Evolutionary conservation across 2,329 filamentous ascomycete genomes (phyloP), one percentile per base, ranked within the genome.

Genomic region (Cordyceps cicadae): DNA sequence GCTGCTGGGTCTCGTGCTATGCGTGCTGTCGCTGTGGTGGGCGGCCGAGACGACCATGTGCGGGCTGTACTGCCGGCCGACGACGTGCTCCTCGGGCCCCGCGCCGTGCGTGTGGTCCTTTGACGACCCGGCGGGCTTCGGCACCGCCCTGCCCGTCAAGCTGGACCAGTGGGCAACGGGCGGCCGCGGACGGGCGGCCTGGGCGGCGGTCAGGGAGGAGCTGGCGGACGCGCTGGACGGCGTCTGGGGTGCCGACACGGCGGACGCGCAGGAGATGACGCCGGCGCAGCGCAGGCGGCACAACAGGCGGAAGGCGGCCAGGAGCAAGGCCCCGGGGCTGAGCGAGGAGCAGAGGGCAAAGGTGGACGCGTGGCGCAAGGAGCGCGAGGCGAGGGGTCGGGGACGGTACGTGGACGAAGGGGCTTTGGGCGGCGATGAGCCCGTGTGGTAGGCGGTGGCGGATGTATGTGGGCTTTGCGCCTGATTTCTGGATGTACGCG

Each of bases 111-210:
- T 78, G 41, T 86, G 81, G 81, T 80, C 79, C 32, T 76, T 77
- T 12, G 76, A 81, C 51, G 84, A 86, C 67, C 84, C 84, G 0
- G 78, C 78, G 29, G 17, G n/a, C 17, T 87, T 84, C 70, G 84
- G 83, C n/a, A 76, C 75, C 45, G 81, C 83, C 1, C 75, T 87
- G 51, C 84, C 84, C 3, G 79, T 84, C 61, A 87, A 86, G 72
- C 67, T 87, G 14, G 84, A 87, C 67, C 78, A 86, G 65, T 87
- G 83, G 83, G 68, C 75, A 9, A 82, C 81, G 0, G 79, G 80
- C 17, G 83, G 83, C 1, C 71, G 70, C 39, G 80, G 80, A 5
- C 78, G 80, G 43, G 66, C 64, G 1, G 49, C 77, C 3, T 69
- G 71, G 15, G 69, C 68, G n/a, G 68, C 70, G 49, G 64, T 75